Conservation (phyloP, 768 basidiomycete genomes). For the Agaricus subrufescens region DNA sequence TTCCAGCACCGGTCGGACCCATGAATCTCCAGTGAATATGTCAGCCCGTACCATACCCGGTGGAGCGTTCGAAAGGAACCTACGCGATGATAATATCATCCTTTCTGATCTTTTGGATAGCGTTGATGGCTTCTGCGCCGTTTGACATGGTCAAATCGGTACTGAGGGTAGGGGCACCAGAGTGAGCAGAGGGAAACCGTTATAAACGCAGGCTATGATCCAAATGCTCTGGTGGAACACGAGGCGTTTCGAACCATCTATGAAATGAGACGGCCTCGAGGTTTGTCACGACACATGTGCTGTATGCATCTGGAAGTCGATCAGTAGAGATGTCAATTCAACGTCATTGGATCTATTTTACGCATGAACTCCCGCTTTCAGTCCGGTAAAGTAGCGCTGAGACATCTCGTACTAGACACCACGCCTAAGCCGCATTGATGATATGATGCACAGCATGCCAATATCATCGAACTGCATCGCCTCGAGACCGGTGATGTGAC, state of each 20-base stretch:
- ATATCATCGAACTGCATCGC: too few relatives aligned
- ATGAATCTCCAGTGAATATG: slow-evolving; percentile 15
- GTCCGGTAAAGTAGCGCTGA: not conserved
- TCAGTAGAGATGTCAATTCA: not conserved
- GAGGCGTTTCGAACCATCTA: not conserved
- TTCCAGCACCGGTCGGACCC: slow-evolving; percentile 21
- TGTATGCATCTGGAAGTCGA: not conserved
- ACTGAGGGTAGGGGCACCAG: not conserved
- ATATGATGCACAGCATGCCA: too few relatives aligned
- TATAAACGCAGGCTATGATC: not conserved
- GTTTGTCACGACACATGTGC: not conserved
- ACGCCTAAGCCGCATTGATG: too few relatives aligned
- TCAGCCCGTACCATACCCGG: not conserved
- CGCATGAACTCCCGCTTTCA: too few relatives aligned
- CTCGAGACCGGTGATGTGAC: too few relatives aligned
- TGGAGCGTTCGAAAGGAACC: not conserved
- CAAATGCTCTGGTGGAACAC: not conserved
- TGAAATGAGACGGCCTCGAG: not conserved
- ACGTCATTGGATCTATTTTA: too few relatives aligned
- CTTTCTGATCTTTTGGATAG: slow-evolving; percentile 5
- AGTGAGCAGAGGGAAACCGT: not conserved
- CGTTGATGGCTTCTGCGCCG: not conserved
- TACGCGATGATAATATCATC: slow-evolving; percentile 23
- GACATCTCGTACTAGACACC: not conserved
- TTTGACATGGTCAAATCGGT: not conserved